phyloP scores from a whole-genome alignment of 768 basidiomycete genomes.

The Boletus insuetus region DNA sequence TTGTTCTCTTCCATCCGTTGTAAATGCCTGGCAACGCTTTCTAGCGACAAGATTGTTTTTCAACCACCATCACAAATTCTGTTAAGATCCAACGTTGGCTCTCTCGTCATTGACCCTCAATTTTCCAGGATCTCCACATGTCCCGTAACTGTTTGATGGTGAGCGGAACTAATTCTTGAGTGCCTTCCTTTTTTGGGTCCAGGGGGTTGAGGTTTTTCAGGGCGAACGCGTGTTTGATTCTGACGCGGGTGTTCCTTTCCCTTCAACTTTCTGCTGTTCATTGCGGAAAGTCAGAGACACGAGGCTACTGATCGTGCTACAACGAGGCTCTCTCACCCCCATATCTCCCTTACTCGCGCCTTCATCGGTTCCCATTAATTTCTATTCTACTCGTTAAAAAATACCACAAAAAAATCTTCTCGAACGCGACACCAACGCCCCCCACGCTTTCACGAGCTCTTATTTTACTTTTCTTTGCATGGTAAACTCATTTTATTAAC shows the following conservation, averaged over 20 bases:
- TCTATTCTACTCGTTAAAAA: conserved; percentile 9
- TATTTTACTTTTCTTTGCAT: conserved; percentile 31
- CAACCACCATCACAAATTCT: neutral
- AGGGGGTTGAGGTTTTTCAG: conserved; percentile 34
- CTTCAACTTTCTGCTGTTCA: conserved; percentile 28
- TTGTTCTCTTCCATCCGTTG: conserved; percentile 3
- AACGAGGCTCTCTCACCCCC: conserved; percentile 39
- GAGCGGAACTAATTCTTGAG: conserved; percentile 21
- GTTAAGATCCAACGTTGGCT: neutral
- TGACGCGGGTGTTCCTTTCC: conserved; percentile 19
- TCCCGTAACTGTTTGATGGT: conserved; percentile 25
- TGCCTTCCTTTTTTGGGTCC: conserved; percentile 29
- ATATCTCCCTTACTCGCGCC: conserved; percentile 22
- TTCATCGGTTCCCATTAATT: conserved; percentile 18
- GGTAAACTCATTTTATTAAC: conserved; percentile 31
- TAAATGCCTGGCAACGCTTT: conserved; percentile 27
- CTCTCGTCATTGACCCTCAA: conserved; percentile 8
- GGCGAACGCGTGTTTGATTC: conserved; percentile 30
- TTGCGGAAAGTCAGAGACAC: conserved; percentile 46
- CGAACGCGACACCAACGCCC: conserved; percentile 35
- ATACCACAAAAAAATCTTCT: conserved; percentile 16
- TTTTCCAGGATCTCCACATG: conserved; percentile 1
- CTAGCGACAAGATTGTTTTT: neutral
- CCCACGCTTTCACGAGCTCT: conserved; percentile 29
- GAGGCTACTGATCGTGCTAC: conserved; percentile 43